Base-by-base conservation (phyloP, 1,284 basidiomycete genomes). In the Amylostereum chailletii region DNA sequence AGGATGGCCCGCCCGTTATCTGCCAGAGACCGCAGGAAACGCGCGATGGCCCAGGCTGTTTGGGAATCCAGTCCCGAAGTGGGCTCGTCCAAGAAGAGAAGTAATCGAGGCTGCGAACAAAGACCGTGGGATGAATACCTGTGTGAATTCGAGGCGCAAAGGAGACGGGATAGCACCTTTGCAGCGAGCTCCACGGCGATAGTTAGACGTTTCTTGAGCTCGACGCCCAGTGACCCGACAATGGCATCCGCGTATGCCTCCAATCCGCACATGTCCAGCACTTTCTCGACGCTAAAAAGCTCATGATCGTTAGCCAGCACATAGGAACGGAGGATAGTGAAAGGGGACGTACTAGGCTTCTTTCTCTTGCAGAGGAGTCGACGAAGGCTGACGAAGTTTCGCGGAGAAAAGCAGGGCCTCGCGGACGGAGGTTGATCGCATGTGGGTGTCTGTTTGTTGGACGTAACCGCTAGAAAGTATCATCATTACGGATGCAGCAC, bases 371-470 rank as follows among this genome's bases (percentile, higher is more conserved):
- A 77, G 74, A 1, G 88, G 64, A 27, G 91, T 74, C 45, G 76
- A 68, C 1, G 75, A 72, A 1, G 90, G 86, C 62, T 96, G 93
- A n/a, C 92, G 81, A 19, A 95, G 76, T 61, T 90, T 79, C 0
- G 93, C 93, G 10, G 85, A 89, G 72, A 95, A 95, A 11, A 83
- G 77, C 59, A 96, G 74, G 1, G 93, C 91, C 63, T 96, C 93
- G 19, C 93, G 83, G 43, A 95, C 87, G 9, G 87, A 86, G 9
- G 90, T 80, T 10, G 87, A 90, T 54, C 79, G 83, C 65, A 91
- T 88, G 63, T 94, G 91, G 2, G 86, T 81, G 59, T 94, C 90
- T 77, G 86, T 83, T 67, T 92, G 89, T 61, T 91, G 86, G 34
- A 85, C 87, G 63, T 90, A 92, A 34, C 87, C 88, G 72, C n/a